These are phyloP conservation scores for Flagelloscypha sp. DNA, from an alignment of 768 basidiomycete species.

Conservation along the genomic window DNA sequence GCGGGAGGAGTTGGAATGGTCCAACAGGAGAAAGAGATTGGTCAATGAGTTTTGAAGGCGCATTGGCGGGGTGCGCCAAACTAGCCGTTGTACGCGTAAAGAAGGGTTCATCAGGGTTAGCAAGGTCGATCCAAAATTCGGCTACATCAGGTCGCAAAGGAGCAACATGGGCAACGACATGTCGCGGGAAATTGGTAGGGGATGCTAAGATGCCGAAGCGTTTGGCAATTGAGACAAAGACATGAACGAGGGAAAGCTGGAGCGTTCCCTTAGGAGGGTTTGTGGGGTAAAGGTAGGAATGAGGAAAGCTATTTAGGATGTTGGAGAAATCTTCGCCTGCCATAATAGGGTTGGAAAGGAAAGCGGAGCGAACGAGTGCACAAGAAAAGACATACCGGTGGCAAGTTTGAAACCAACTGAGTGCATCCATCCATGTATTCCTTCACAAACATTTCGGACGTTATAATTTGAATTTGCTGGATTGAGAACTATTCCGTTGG, in stretches of 20 bases:
- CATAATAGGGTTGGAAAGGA: background rate
- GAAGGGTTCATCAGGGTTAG: too few relatives aligned
- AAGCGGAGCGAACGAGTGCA: background rate
- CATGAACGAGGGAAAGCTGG: slow-evolving; percentile 52
- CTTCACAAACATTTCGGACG: slow-evolving; percentile 26
- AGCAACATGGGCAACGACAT: slow-evolving; percentile 45
- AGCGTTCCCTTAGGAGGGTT: slow-evolving; percentile 39
- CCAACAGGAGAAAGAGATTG: too few relatives aligned
- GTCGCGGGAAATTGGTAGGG: slow-evolving; percentile 48
- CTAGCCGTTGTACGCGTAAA: too few relatives aligned
- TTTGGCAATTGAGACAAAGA: slow-evolving; percentile 46
- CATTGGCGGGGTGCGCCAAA: too few relatives aligned
- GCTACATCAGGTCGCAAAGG: slow-evolving; percentile 24
- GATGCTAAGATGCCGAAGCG: slow-evolving; percentile 43
- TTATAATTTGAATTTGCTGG: slow-evolving; percentile 23
- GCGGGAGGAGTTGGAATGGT: too few relatives aligned
- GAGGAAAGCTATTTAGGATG: slow-evolving; percentile 51
- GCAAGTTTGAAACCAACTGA: slow-evolving; percentile 38
- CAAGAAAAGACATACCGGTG: slow-evolving; percentile 23
- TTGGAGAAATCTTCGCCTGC: slow-evolving; percentile 31
- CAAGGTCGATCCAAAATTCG: slow-evolving; percentile 41
- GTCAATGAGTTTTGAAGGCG: too few relatives aligned
- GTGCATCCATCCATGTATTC: slow-evolving; percentile 45
- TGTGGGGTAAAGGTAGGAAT: slow-evolving; percentile 49
- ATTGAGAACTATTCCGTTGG: slow-evolving; percentile 19